These are phyloP conservation scores for Pythium pyrilobum DNA, from an alignment of 352 stramenopile genomes.

Conservation along the genomic window DNA sequence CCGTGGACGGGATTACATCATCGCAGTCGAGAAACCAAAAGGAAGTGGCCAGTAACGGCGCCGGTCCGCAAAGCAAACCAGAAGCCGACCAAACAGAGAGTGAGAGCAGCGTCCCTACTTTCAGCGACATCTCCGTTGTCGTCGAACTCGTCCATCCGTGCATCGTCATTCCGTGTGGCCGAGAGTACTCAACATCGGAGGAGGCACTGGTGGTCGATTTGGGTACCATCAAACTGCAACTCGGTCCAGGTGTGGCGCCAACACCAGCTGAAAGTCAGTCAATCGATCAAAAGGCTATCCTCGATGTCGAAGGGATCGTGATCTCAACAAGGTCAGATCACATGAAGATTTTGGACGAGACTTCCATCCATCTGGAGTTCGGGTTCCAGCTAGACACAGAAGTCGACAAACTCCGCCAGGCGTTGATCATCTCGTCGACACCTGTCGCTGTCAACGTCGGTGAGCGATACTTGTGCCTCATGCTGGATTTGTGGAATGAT, in stretches of 20 bases:
- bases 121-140: slow-evolving; percentile 7
- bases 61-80: too few relatives aligned
- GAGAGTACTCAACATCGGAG: slow-evolving; percentile 6
- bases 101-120: not conserved
- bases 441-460: slow-evolving; percentile 18
- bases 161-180: slow-evolving; percentile 38
- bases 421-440: slow-evolving; percentile 4
- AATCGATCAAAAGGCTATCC: too few relatives aligned
- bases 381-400: not conserved
- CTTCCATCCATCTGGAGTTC: slow-evolving; percentile 23
- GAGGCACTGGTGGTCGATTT: slow-evolving; percentile 49
- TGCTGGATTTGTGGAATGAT: slow-evolving; percentile 22
- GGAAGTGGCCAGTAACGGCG: not conserved
- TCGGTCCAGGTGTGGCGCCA: not conserved
- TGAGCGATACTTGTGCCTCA: slow-evolving; percentile 18
- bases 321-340: slow-evolving; percentile 16
- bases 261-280: too few relatives aligned
- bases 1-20: slow-evolving; percentile 26
- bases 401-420: not conserved
- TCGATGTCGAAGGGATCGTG: slow-evolving; percentile 2
- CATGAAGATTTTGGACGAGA: slow-evolving; percentile 16
- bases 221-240: slow-evolving; percentile 28
- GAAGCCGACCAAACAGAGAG: too few relatives aligned
- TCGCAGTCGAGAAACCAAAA: not conserved
- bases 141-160: slow-evolving; percentile 37